phyloP scores from a whole-genome alignment of 228 moss, liverwort and hornwort species.

The Sphagnum magellanicum region DNA sequence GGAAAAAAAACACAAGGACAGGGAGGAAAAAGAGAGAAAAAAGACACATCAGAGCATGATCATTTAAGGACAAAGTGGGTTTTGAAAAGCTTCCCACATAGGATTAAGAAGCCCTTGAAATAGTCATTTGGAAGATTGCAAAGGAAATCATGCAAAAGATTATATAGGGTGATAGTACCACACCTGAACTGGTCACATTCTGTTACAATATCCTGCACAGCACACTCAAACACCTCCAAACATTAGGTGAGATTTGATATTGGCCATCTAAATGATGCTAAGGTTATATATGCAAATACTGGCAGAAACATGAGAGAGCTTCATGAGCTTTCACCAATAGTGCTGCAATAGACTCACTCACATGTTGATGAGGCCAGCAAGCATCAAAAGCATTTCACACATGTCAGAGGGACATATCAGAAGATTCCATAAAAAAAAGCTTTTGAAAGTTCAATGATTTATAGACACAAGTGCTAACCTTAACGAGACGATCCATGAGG shows the following conservation, averaged over 20 bases:
- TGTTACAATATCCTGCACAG: constrained; percentile 89
- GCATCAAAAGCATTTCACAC: too few relatives aligned
- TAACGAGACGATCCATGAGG: constrained; percentile 80
- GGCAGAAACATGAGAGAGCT: neutral
- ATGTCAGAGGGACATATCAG: too few relatives aligned
- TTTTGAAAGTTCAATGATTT: neutral
- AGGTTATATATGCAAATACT: neutral
- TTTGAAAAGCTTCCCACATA: too few relatives aligned
- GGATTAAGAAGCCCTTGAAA: too few relatives aligned
- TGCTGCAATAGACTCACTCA: neutral
- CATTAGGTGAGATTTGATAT: neutral
- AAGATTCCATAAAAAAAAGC: neutral
- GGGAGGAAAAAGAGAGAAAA: too few relatives aligned
- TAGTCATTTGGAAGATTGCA: too few relatives aligned
- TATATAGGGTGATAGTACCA: neutral
- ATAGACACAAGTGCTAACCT: constrained; percentile 27
- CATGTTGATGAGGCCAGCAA: too few relatives aligned
- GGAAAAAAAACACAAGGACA: too few relatives aligned
- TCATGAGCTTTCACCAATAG: neutral
- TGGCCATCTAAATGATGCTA: neutral
- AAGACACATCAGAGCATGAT: too few relatives aligned
- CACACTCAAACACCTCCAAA: neutral
- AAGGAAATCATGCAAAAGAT: too few relatives aligned
- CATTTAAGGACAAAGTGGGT: too few relatives aligned
- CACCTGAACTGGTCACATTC: constrained; percentile 98